Evolutionary conservation across 805 yeast genomes (phyloP).

Genomic region (Candida insectorum): DNA sequence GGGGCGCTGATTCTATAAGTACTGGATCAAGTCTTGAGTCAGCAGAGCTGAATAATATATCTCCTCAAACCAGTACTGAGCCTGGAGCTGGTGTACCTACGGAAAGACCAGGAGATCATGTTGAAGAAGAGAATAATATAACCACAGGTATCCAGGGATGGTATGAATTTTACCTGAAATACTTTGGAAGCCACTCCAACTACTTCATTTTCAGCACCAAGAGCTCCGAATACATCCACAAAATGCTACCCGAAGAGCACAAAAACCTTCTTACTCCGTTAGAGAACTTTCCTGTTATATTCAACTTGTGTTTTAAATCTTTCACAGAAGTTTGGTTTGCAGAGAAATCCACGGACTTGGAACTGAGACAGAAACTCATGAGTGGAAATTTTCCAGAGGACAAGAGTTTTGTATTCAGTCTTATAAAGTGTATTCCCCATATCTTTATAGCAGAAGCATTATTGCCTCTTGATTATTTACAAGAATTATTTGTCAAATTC

Average conservation of each 20-base stretch:
- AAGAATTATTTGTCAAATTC: slow-evolving; percentile 21
- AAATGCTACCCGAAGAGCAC: slow-evolving; percentile 21
- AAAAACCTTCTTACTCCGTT: slow-evolving; percentile 24
- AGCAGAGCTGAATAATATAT: neutral
- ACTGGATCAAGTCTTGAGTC: neutral
- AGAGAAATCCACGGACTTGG: slow-evolving; percentile 7
- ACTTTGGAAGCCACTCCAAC: slow-evolving; percentile 34
- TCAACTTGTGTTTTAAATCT: slow-evolving; percentile 13
- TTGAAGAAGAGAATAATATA: neutral
- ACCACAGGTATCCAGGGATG: neutral
- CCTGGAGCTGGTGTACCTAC: neutral
- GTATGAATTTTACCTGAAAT: too few species aligned
- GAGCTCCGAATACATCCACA: slow-evolving; percentile 30
- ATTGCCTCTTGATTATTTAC: slow-evolving; percentile 14
- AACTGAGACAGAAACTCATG: slow-evolving; percentile 4
- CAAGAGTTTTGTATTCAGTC: slow-evolving; percentile 19
- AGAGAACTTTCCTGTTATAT: slow-evolving; percentile 27
- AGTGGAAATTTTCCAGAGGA: slow-evolving; percentile 19
- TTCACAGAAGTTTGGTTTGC: slow-evolving; percentile 12
- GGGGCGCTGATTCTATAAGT: neutral
- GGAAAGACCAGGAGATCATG: slow-evolving; percentile 2
- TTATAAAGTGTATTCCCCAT: slow-evolving; percentile 23
- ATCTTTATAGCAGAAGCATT: slow-evolving; percentile 20
- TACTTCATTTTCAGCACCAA: slow-evolving; percentile 32
- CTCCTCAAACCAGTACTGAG: neutral